These are phyloP conservation scores for Paspalum vaginatum DNA, from an alignment of 176 grass and related monocot species.

Conservation along the genomic window DNA sequence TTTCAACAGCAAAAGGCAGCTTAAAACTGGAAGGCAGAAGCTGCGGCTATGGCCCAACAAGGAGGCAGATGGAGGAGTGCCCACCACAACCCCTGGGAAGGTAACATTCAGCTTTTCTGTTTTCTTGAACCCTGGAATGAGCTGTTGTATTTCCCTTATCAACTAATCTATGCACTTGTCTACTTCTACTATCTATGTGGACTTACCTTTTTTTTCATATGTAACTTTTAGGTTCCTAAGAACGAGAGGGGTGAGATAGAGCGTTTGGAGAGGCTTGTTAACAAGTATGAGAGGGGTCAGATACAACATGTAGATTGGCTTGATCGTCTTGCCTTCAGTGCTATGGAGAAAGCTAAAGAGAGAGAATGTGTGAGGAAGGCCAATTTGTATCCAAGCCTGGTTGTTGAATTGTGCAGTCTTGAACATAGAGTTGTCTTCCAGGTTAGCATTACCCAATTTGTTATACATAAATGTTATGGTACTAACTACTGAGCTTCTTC, in stretches of 20 bases:
- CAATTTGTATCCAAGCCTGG: slow-evolving; percentile 72
- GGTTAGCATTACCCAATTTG: slow-evolving; percentile 46
- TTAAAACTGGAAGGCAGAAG: slow-evolving; percentile 87
- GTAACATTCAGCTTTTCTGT: slow-evolving; percentile 31
- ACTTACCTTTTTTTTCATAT: slow-evolving; percentile 6
- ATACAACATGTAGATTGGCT: slow-evolving; percentile 95
- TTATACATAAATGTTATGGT: neutral
- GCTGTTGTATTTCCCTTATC: neutral
- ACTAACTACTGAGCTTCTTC: neutral
- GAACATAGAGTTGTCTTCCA: slow-evolving; percentile 96
- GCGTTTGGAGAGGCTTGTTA: slow-evolving; percentile 86
- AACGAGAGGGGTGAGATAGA: slow-evolving; percentile 87
- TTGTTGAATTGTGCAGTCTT: slow-evolving; percentile 87
- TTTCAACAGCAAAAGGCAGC: slow-evolving; percentile 92
- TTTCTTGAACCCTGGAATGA: neutral
- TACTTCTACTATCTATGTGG: slow-evolving; percentile 4
- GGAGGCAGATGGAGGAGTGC: slow-evolving; percentile 88
- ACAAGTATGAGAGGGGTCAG: slow-evolving; percentile 96
- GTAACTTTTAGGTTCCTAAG: slow-evolving; percentile 67
- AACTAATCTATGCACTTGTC: slow-evolving; percentile 13
- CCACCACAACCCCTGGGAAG: slow-evolving; percentile 91
- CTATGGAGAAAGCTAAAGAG: slow-evolving; percentile 83
- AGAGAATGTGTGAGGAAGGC: slow-evolving; percentile 55
- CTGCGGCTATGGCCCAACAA: slow-evolving; percentile 75
- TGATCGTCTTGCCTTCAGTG: slow-evolving; percentile 83